Evolutionary conservation across 495 filamentous ascomycete genomes (phyloP), one percentile per base, ranked within the genome.

Genomic region (Daldinia loculata): DNA sequence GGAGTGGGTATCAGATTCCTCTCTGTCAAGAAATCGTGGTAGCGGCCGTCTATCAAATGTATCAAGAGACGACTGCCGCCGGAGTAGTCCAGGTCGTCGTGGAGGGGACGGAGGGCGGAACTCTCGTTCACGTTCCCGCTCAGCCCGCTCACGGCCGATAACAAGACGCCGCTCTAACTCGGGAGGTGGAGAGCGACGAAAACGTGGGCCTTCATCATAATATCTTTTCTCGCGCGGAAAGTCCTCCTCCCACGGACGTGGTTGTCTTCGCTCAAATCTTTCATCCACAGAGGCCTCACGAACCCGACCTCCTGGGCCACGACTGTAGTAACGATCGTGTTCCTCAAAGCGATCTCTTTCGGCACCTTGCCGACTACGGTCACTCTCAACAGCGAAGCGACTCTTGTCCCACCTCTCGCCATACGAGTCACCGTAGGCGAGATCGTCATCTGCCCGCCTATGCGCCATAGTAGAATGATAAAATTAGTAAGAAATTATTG

Each of bases 11-110:
- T 73, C 79, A 63, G 82, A 82, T 39, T 88, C 81, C 3, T 88
- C 84, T 19, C 78, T 76, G 51, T 86, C 82, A 30, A 79, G 77
- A 66, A 84, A 82, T 22, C 82, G 82, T 15, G 84, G 80, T 0
- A 61, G 64, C n/a, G 84, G 76, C 17, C 83, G 83, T 70, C 86
- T 84, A 66, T 85, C 82, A 61, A 82, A 84, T 6, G 78, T 85
- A 36, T 85, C 83, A 22, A 85, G 73, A 38, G 82, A 84, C 11
- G 82, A 84, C 63, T 82, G 82, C 1, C 82, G 78, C 38, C 82
- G 74, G 52, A 81, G 14, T 43, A 82, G 19, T 7, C 77, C 74
- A 6, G 77, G 80, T 30, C 75, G 70, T 62, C 69, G 73, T 5
- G 66, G 70, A 3, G 81, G 82, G 26, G 82, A 82, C 30, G 79